Percentiles rank a stretch among this genome's conserved stretches.
Evolutionary conservation across 441 rosid species (phyloP).

Genomic region (Flueggea neowawraea): DNA sequence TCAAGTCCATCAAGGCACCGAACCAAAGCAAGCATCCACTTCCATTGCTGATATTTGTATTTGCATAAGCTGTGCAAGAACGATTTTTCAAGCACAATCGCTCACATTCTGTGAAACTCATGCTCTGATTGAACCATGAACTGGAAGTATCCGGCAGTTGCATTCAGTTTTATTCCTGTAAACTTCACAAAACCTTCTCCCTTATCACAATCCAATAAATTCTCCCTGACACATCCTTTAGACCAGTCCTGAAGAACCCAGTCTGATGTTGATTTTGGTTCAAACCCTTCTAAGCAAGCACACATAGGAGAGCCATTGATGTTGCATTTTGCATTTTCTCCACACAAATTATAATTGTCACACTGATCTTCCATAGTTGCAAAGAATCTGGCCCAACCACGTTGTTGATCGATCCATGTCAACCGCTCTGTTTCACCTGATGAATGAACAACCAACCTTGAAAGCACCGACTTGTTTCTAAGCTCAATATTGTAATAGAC

Average conservation of each 20-base stretch:
- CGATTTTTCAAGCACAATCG: conserved; percentile 19
- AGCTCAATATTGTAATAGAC: conserved; percentile 12
- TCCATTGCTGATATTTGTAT: conserved; percentile 17
- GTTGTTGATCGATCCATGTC: not conserved
- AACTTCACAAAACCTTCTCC: conserved; percentile 12
- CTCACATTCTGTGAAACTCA: conserved; percentile 18
- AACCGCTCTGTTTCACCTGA: conserved; percentile 11
- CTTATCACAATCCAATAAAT: conserved; percentile 3
- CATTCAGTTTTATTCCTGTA: conserved; percentile 9
- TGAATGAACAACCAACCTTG: conserved; percentile 4
- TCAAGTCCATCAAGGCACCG: conserved; percentile 36
- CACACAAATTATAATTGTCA: conserved; percentile 21
- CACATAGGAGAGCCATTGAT: conserved; percentile 9
- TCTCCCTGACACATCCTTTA: conserved; percentile 14
- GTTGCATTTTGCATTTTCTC: conserved; percentile 18
- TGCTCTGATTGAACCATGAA: conserved; percentile 6
- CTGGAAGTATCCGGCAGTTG: conserved; percentile 10
- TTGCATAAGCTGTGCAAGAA: conserved; percentile 25
- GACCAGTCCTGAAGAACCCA: conserved; percentile 13
- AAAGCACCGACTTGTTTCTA: not conserved
- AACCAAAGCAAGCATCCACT: conserved; percentile 61
- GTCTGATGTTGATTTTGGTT: conserved; percentile 7
- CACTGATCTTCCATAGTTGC: conserved; percentile 9
- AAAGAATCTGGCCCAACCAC: not conserved
- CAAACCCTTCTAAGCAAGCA: conserved; percentile 20